Conservation (phyloP, 768 basidiomycete species). For the Podaxis sp. region DNA sequence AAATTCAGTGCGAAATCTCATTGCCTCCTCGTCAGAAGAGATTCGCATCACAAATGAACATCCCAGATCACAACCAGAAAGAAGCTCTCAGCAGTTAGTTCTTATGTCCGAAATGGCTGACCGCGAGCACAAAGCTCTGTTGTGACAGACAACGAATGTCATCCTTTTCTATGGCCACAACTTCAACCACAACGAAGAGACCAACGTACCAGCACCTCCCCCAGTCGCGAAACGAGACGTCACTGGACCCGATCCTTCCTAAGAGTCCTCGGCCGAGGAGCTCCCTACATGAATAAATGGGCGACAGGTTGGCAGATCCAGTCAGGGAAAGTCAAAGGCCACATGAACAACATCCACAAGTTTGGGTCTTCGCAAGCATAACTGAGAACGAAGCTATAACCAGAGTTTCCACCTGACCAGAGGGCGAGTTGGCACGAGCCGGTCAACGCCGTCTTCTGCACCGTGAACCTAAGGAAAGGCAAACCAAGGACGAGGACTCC, state of each 20-base stretch:
- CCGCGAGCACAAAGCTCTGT: constrained; percentile 12
- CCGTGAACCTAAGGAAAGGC: constrained; percentile 1
- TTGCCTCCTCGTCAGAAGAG: constrained; percentile 2
- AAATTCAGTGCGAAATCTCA: background rate
- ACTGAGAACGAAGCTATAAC: background rate
- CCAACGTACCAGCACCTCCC: constrained; percentile 6
- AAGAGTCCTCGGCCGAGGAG: constrained; percentile 1
- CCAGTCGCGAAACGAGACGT: background rate
- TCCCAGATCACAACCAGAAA: background rate
- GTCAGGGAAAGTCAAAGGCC: background rate
- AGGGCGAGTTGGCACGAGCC: constrained; percentile 1
- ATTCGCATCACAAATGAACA: background rate
- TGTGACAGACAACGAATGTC: background rate
- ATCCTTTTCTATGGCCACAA: constrained; percentile 11
- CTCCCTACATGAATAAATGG: background rate
- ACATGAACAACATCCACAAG: background rate
- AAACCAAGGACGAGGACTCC: constrained; percentile 1
- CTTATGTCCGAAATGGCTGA: constrained; percentile 8
- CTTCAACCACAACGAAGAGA: constrained; percentile 11
- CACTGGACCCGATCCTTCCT: background rate
- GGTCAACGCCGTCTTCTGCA: background rate
- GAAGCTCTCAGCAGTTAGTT: background rate
- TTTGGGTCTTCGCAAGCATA: constrained; percentile 8
- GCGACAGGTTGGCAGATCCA: background rate
- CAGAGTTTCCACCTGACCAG: constrained; percentile 5